Evolutionary conservation across 2,329 filamentous ascomycete species (phyloP).

Genomic region (Cryphonectria radicalis): DNA sequence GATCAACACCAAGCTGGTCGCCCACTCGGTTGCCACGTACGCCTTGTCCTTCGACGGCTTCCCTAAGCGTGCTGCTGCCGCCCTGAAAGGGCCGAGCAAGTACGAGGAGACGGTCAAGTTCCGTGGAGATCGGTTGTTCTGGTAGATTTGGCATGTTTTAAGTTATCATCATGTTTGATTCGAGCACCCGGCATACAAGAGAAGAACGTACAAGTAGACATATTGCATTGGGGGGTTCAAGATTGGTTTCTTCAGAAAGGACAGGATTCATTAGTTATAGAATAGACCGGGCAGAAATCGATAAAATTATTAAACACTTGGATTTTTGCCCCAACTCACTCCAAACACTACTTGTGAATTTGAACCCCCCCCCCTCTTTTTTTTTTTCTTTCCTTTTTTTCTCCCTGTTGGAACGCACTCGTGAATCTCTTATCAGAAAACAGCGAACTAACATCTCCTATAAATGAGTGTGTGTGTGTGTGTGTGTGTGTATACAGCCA

Average conservation of each 20-base stretch:
- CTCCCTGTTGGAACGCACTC: too few species aligned
- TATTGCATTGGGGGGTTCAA: neutral
- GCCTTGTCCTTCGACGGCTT: conserved; percentile 30
- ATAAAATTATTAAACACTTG: neutral
- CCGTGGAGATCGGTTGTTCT: conserved; percentile 26
- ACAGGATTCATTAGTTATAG: neutral
- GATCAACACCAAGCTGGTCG: conserved; percentile 55
- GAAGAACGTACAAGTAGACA: neutral
- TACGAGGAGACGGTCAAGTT: conserved; percentile 30
- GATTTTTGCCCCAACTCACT: neutral
- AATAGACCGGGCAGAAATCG: neutral
- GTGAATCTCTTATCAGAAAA: too few species aligned
- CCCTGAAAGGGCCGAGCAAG: conserved; percentile 2
- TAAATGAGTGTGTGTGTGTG: too few species aligned
- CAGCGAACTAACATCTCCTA: too few species aligned
- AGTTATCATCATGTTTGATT: neutral
- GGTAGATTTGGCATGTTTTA: conserved; percentile 13
- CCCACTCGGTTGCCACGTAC: conserved; percentile 31
- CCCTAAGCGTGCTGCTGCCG: conserved; percentile 25
- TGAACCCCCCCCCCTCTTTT: too few species aligned
- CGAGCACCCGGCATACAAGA: neutral
- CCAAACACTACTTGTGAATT: neutral
- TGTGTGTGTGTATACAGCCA: too few species aligned
- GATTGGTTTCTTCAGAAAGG: neutral
- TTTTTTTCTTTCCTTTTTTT: too few species aligned